Evolutionary conservation across 805 yeast genomes (phyloP).

Genomic region (Ogataea neopini): DNA sequence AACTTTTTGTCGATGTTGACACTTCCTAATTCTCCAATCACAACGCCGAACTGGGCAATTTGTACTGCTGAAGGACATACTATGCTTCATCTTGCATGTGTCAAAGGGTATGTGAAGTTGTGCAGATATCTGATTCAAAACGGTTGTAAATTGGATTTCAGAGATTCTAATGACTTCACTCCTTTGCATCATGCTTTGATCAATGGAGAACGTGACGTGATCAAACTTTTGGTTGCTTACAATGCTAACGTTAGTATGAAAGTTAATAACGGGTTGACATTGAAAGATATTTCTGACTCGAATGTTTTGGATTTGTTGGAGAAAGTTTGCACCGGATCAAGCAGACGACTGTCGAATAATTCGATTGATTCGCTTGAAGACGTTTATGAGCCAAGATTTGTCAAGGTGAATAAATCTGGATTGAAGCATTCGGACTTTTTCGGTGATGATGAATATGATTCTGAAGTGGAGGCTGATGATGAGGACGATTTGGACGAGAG

Average conservation of each 20-base stretch:
- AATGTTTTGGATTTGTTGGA: conserved; percentile 39
- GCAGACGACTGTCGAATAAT: conserved; percentile 31
- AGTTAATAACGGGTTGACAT: conserved; percentile 51
- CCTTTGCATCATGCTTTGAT: conserved; percentile 87
- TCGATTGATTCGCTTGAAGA: conserved; percentile 32
- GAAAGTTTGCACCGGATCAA: conserved; percentile 6
- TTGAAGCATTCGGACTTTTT: conserved; percentile 20
- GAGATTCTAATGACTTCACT: conserved; percentile 79
- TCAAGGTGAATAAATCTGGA: conserved; percentile 22
- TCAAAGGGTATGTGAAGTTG: conserved; percentile 68
- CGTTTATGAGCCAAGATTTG: conserved; percentile 23
- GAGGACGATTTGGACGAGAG: conserved; percentile 20
- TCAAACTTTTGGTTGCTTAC: conserved; percentile 59
- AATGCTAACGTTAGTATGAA: conserved; percentile 58
- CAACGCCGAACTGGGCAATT: conserved; percentile 73
- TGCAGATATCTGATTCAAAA: conserved; percentile 61
- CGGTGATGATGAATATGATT: conserved; percentile 15
- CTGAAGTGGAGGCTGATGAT: conserved; percentile 25
- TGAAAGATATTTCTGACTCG: conserved; percentile 42
- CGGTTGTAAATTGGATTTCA: conserved; percentile 65
- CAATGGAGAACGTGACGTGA: conserved; percentile 68
- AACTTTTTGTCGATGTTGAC: conserved; percentile 60
- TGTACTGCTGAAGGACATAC: conserved; percentile 85
- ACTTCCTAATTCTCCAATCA: conserved; percentile 59
- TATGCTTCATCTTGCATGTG: conserved; percentile 79